Evolutionary conservation across 2,329 filamentous ascomycete species (phyloP).

Genomic region (Aureobasidium pullulans): DNA sequence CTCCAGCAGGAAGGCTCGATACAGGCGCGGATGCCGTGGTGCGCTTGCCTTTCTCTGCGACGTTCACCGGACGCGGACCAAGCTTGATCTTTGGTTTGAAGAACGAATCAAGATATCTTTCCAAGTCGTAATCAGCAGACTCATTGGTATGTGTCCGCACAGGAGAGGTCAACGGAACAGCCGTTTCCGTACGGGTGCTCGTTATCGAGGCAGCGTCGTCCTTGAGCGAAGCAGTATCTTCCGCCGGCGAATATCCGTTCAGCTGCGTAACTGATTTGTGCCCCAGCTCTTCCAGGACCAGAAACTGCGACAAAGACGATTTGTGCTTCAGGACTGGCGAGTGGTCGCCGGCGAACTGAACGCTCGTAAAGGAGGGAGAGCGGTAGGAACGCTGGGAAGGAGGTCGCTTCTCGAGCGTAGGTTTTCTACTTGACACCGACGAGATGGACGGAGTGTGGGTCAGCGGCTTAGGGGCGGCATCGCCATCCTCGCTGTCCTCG

Average conservation of each 20-base stretch:
- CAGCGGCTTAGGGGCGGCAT: neutral
- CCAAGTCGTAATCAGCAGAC: constrained; percentile 29
- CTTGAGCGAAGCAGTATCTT: constrained; percentile 15
- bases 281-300: constrained; percentile 24
- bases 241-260: constrained; percentile 16
- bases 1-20: constrained; percentile 71
- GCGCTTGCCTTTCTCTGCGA: constrained; percentile 50
- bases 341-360: neutral
- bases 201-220: constrained; percentile 15
- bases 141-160: neutral
- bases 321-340: constrained; percentile 17
- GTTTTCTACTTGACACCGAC: neutral
- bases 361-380: neutral
- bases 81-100: constrained; percentile 79
- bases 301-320: constrained; percentile 24
- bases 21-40: constrained; percentile 43
- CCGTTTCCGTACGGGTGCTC: neutral
- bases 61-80: constrained; percentile 72
- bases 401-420: constrained; percentile 1
- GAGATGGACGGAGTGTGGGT: neutral
- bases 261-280: constrained; percentile 21
- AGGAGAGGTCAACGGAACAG: neutral
- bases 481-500: constrained; percentile 67
- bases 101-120: constrained; percentile 35
- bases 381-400: constrained; percentile 6